Evolutionary conservation across 345 rosid genomes (phyloP).

Genomic region (Carallia brachiata): DNA sequence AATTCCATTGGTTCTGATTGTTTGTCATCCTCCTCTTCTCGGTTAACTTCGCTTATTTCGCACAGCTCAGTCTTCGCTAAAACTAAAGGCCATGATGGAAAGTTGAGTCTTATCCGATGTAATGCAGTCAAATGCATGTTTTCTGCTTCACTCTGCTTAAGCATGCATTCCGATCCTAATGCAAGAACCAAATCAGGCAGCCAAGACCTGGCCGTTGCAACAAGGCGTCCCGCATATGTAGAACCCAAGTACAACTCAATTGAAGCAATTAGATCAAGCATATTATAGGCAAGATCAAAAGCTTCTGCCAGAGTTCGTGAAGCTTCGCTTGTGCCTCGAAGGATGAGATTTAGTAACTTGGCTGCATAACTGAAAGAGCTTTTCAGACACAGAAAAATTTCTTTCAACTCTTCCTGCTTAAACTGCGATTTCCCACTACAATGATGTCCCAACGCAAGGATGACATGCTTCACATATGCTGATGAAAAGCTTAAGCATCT

Average conservation of each 20-base stretch:
- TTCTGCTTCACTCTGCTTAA: constrained; percentile 36
- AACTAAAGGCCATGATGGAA: constrained; percentile 63
- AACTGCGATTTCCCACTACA: constrained; percentile 37
- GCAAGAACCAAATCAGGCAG: constrained; percentile 85
- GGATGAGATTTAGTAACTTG: constrained; percentile 63
- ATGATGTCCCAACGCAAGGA: constrained; percentile 40
- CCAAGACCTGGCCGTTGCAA: constrained; percentile 67
- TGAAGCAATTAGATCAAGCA: constrained; percentile 53
- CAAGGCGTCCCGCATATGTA: constrained; percentile 46
- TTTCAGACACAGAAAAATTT: constrained; percentile 50
- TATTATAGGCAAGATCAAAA: constrained; percentile 52
- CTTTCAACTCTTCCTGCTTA: constrained; percentile 53
- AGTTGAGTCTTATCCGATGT: constrained; percentile 42
- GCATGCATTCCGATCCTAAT: constrained; percentile 53
- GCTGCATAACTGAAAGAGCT: constrained; percentile 72
- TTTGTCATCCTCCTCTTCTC: constrained; percentile 40
- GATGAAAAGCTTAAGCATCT: constrained; percentile 58
- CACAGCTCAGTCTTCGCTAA: constrained; percentile 50
- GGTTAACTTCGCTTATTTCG: constrained; percentile 31
- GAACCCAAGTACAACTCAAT: constrained; percentile 53
- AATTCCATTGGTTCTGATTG: constrained; percentile 33
- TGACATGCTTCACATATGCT: constrained; percentile 41
- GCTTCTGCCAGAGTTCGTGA: constrained; percentile 48
- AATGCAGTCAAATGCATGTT: constrained; percentile 27
- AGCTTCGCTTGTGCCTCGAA: constrained; percentile 41